Evolutionary conservation across 2,329 filamentous ascomycete species (phyloP), one percentile per base, ranked within the genome.

Genomic region (Daldinia eschscholtzii): DNA sequence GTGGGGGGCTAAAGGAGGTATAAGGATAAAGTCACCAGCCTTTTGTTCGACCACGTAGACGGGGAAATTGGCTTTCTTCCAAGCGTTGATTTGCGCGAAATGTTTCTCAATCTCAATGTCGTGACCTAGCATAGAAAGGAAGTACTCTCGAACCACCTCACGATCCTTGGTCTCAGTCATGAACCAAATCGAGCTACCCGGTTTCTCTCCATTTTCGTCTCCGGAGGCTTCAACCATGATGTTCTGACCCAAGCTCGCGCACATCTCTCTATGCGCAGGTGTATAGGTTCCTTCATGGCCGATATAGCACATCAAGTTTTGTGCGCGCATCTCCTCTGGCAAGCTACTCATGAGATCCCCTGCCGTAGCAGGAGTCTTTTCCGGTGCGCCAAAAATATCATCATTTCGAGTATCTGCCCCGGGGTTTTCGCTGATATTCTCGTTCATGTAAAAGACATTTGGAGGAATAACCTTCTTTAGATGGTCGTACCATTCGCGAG

Each of bases 231-330:
- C 93, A 1, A 99, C 94, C 96, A 99, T 98, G 74, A 99, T 95
- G 76, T 99, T 99, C 73, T 99, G 96, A 0, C 96, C 95, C 12
- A 98, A 83, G 39, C 92, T 97, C 12, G 93, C 96, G 80, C 96
- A 99, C 96, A 99, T 99, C 79, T 99, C 96, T 72, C 93, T 89
- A 81, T 99, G 96, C 0, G 94, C 91, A 9, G 96, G 95, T 0
- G 96, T 99, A 77, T 95, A 98, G 0, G 96, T 99, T 5, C 96
- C 96, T 82, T 99, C 96, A 75, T 98, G 95, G 0, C 96, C 96
- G 74, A 98, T 91, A 76, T 99, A 99, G 79, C 95, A 98, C 96
- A 98, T 98, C 73, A 99, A 85, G 71, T 99, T 99, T 77, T 97
- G 91, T 0, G 96, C 96, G 56, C 94, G 91, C 93, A 98, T 98